Evolutionary conservation across 257 asterid genomes (phyloP), one percentile per base, ranked within the genome.

Genomic region (Solanum piurae): DNA sequence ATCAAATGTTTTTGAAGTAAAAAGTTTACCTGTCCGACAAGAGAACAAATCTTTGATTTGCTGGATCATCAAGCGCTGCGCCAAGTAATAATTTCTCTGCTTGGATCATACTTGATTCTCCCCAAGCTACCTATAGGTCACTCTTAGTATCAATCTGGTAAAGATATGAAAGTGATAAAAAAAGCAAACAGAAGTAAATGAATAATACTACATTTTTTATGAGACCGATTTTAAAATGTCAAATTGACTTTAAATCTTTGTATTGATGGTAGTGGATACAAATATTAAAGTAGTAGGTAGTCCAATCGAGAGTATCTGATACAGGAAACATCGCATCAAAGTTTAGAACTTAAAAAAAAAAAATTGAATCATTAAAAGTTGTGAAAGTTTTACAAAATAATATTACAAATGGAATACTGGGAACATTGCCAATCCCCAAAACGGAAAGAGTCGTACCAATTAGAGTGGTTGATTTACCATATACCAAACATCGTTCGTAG

Each of bases 61-160:
- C 96, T 12, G 98, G 98, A 92, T 96, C 97, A 87, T 92, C 90
- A 87, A 97, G 97, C 74, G 99, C 99, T 89, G 90, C 94, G 84
- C 90, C 93, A 89, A 97, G 92, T 87, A 97, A 90, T 89, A 97
- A 88, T 92, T 98, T 97, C 94, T 97, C 99, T 18, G 99, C 99
- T 90, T 90, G 94, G 91, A 97, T 96, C 99, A 97, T 97, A 92
- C 95, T 96, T 33, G 98, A 92, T 90, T 95, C 96, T 91, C 99
- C 99, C 99, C 99, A 97, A 27, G 91, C 95, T 92, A 97, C 99
- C 99, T 97, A 92, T 92, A 94, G 83, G 88, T 85, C 88, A 89
- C 49, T 87, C 91, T 42, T 71, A 87, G 71, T 12, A 88, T 91
- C 91, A 93, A 87, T 93, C 92, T 58, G 69, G 85, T 82, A 49